Base-by-base conservation (phyloP, 1,284 basidiomycete species). In the Rhodotorula sp. region DNA sequence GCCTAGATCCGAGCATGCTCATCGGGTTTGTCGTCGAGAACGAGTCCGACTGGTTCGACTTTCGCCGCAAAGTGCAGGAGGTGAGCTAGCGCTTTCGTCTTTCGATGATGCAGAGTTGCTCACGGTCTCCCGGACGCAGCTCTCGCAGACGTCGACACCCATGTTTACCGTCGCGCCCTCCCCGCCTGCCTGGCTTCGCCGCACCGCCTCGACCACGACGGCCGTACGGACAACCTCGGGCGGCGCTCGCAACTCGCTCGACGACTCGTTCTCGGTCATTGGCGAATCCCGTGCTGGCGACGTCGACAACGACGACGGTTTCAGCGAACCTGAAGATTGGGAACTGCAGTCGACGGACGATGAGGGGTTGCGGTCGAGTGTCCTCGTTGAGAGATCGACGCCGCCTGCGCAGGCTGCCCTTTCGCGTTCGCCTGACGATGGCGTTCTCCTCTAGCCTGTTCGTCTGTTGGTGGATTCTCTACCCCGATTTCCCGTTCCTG, bases 1-100 rank as follows among this genome's bases (percentile, higher is more conserved):
- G 89, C n/a, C 82, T 99, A 64, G 95, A 98, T 79, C 95, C 96
- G 18, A 95, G 93, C 78, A 98, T 99, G 95, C 83, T 99, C 15
- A 84, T 98, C 65, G 95, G 95, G 24, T 97, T 99, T 80, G 79
- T 98, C 75, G 89, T 90, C 78, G 86, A 86, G 74, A 87, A 91
- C 78, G 89, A 93, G 80, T 83, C 81, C 29, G 93, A 95, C 65
- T 95, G 93, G 88, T 81, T 84, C 22, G 93, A 96, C 81, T 87
- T 98, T 70, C 85, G 88, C 74, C 83, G 82, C 62, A 84, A 93
- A 14, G 79, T 80, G 24, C 58, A 66, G 10, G 66, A 64, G n/a
- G 72, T 78, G 30, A 26, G 69, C 60, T 18, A 6, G 8, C 2
- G 22, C 30, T 10, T 14, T 10, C 17, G 3, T 15, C 30, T 10